These are phyloP conservation scores for Bacterosira constricta DNA, from an alignment of 108 stramenopile genomes.

Conservation along the genomic window DNA sequence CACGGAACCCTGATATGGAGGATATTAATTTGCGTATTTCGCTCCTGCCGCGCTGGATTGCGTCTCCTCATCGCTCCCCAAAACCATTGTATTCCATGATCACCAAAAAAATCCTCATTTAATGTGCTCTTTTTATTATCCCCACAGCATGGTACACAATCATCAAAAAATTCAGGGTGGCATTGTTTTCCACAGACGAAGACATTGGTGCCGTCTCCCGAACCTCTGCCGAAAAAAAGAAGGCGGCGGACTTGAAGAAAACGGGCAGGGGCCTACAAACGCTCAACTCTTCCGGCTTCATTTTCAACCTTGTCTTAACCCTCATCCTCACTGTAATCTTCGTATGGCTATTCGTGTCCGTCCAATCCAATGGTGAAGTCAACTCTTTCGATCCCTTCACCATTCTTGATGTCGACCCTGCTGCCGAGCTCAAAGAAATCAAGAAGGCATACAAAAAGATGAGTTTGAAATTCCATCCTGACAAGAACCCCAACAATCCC, in stretches of 20 bases:
- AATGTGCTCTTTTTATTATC: no score
- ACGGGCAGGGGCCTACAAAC: conserved; percentile 67
- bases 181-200: conserved; percentile 72
- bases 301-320: conserved; percentile 73
- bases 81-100: no score
- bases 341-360: conserved; percentile 63
- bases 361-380: conserved; percentile 83
- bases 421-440: conserved; percentile 80
- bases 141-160: conserved; percentile 88
- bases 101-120: no score
- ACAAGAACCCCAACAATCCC: conserved; percentile 92
- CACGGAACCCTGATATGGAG: no score
- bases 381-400: conserved; percentile 93
- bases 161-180: conserved; percentile 55
- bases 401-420: conserved; percentile 84
- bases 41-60: no score
- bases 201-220: conserved; percentile 84
- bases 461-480: conserved; percentile 92
- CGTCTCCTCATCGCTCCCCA: no score
- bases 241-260: conserved; percentile 83
- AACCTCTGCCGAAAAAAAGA: conserved; percentile 83
- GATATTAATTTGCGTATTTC: no score
- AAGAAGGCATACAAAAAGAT: conserved; percentile 89
- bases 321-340: conserved; percentile 67
- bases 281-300: conserved; percentile 63